Base-by-base conservation (phyloP, 208 protist genomes). In the Acanthamoeba culbertsoni region DNA sequence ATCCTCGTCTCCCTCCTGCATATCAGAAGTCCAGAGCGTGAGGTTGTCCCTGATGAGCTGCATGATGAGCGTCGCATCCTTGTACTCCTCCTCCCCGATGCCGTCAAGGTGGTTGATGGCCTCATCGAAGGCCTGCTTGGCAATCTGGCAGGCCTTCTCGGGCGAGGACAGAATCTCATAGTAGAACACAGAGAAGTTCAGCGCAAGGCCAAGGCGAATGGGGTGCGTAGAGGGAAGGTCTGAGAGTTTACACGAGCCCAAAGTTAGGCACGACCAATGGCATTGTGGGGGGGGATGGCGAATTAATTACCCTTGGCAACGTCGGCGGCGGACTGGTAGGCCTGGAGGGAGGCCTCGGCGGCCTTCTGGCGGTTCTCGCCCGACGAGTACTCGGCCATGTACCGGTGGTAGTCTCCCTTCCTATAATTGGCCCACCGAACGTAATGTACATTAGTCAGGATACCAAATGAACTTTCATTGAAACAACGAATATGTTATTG, bases 171-270 rank as follows among this genome's bases (percentile, higher is more conserved):
- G 79, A 63, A 98, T 98, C 88, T 98, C 97, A 93, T 98, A 98
- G 94, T 98, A 97, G 95, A 98, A 98, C 31, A 98, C 97, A 23
- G 97, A 98, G 95, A 97, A 98, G 95, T 98, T 98, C 40, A 98
- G 96, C 42, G 97, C 97, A 26, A 98, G 94, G 28, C 97, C 98
- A 20, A 98, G 96, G 35, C 97, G 96, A 82, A 98, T 98, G 31
- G 98, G 97, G 92, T 98, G 93, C 18, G 97, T 98, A n/a, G 97
- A 96, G 20, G 96, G 79, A 1, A 98, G 93, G 23, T 79, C 68
- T 79, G 68, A 20, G 59, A 20, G 16, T 28, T 10, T 6, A 68
- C 59, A n/a, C n/a, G n/a, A n/a, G n/a, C n/a, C n/a, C n/a, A n/a
- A n/a, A n/a, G n/a, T n/a, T n/a, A n/a, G n/a, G n/a, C n/a, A 37